A percentile compares a stretch with the other conserved stretches of the same genome.
These are phyloP conservation scores for Galerina marginata DNA, from an alignment of 768 basidiomycete genomes.

Conservation along the genomic window DNA sequence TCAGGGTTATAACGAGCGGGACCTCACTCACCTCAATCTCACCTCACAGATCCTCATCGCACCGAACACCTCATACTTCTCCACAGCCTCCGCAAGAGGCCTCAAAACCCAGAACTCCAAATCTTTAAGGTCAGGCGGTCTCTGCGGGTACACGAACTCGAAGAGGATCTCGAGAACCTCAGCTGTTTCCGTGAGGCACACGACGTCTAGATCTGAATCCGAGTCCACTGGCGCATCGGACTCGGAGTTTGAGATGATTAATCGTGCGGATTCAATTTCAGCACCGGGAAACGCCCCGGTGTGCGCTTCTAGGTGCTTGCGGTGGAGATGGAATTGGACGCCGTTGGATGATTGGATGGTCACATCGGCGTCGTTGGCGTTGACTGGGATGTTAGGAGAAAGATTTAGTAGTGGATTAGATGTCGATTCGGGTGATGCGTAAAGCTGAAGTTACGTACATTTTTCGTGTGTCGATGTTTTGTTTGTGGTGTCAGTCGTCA, in stretches of 20 bases:
- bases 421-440: no score
- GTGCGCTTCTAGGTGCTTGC: constrained; percentile 5
- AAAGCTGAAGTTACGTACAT: no score
- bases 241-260: background rate
- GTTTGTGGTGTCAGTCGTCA: no score
- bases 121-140: constrained; percentile 16
- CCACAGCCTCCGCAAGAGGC: constrained; percentile 24
- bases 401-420: no score
- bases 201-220: constrained; percentile 11
- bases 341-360: constrained; percentile 6
- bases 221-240: no score
- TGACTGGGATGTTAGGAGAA: constrained; percentile 19
- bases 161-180: constrained; percentile 29
- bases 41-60: constrained; percentile 24
- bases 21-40: constrained; percentile 6
- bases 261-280: constrained; percentile 2
- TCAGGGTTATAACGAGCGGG: no score
- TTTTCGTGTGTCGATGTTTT: no score
- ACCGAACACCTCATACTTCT: constrained; percentile 26
- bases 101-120: constrained; percentile 6
- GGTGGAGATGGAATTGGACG: constrained; percentile 10
- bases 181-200: constrained; percentile 20
- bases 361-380: constrained; percentile 12
- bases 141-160: constrained; percentile 28
- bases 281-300: constrained; percentile 15